These are phyloP conservation scores for Talaromyces nanjingensis DNA, from an alignment of 495 filamentous ascomycete genomes.

Conservation along the genomic window DNA sequence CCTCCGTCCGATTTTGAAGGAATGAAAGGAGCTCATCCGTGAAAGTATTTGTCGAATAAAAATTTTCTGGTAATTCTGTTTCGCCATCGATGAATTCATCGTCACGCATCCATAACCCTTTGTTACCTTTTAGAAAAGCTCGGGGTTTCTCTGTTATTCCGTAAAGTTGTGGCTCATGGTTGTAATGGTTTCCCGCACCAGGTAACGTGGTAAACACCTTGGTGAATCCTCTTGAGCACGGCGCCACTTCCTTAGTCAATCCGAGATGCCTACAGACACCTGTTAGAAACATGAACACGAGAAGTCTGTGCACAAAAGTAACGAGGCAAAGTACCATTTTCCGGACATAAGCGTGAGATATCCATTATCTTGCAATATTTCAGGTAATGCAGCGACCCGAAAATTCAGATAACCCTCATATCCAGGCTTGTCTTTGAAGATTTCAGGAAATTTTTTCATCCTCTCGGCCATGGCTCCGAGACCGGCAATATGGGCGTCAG, in stretches of 20 bases:
- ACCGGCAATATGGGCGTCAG: slow-evolving; percentile 39
- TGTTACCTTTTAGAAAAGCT: too few species aligned
- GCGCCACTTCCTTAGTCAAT: slow-evolving; percentile 24
- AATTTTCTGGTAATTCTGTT: too few species aligned
- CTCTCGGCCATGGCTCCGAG: slow-evolving; percentile 15
- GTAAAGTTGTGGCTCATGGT: slow-evolving; percentile 45
- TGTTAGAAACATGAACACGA: too few species aligned
- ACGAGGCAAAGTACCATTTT: slow-evolving; percentile 36
- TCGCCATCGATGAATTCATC: too few species aligned
- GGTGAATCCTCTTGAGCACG: slow-evolving; percentile 35
- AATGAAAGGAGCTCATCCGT: too few species aligned
- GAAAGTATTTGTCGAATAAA: too few species aligned
- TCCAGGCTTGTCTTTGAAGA: slow-evolving; percentile 33
- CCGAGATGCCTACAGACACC: too few species aligned
- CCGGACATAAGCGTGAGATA: slow-evolving; percentile 48
- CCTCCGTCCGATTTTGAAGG: too few species aligned
- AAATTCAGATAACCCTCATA: slow-evolving; percentile 53
- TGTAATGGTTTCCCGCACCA: slow-evolving; percentile 56
- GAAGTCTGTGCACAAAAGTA: neutral
- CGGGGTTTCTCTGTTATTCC: too few species aligned
- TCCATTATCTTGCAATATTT: slow-evolving; percentile 42
- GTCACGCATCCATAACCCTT: too few species aligned
- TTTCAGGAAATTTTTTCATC: neutral
- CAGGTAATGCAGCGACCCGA: slow-evolving; percentile 41
- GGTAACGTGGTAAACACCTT: slow-evolving; percentile 47